Evolutionary conservation across 805 yeast genomes (phyloP).

Genomic region (Wickerhamiella dianesei): DNA sequence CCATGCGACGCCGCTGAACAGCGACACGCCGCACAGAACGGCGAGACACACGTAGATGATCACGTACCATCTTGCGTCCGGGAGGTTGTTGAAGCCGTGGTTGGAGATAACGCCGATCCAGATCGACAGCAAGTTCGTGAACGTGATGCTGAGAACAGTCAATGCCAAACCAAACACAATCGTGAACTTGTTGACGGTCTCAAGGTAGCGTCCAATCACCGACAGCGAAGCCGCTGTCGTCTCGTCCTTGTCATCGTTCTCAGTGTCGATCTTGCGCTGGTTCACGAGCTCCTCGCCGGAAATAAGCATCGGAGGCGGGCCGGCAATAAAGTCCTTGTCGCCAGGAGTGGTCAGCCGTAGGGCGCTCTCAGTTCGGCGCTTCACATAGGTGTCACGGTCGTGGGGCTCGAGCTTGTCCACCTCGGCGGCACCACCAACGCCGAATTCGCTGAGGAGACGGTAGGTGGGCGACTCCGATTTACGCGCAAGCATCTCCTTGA

Average conservation of each 20-base stretch:
- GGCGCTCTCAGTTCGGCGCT: not conserved
- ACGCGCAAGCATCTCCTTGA: conserved; percentile 34
- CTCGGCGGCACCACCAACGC: conserved; percentile 47
- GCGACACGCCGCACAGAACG: conserved; percentile 25
- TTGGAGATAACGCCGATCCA: conserved; percentile 13
- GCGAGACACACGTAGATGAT: conserved; percentile 49
- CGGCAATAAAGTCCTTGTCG: conserved; percentile 4
- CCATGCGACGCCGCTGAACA: conserved; percentile 27
- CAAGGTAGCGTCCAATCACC: conserved; percentile 12
- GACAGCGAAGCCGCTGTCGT: conserved; percentile 8
- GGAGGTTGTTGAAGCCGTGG: conserved; percentile 7
- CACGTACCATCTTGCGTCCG: conserved; percentile 35
- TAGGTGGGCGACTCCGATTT: conserved; percentile 5
- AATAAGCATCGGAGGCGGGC: not conserved
- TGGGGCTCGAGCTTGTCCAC: conserved; percentile 60
- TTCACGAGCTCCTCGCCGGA: not conserved
- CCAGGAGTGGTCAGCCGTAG: conserved; percentile 24
- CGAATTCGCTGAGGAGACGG: conserved; percentile 28
- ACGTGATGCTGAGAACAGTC: conserved; percentile 21
- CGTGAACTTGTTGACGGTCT: conserved; percentile 27
- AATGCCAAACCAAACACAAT: conserved; percentile 24
- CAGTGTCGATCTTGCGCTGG: not conserved
- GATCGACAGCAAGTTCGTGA: conserved; percentile 6
- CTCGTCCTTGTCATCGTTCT: conserved; percentile 14
- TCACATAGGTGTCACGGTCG: conserved; percentile 59